These are phyloP conservation scores for Lophium mytilinum DNA, from an alignment of 495 filamentous ascomycete genomes.

Conservation along the genomic window DNA sequence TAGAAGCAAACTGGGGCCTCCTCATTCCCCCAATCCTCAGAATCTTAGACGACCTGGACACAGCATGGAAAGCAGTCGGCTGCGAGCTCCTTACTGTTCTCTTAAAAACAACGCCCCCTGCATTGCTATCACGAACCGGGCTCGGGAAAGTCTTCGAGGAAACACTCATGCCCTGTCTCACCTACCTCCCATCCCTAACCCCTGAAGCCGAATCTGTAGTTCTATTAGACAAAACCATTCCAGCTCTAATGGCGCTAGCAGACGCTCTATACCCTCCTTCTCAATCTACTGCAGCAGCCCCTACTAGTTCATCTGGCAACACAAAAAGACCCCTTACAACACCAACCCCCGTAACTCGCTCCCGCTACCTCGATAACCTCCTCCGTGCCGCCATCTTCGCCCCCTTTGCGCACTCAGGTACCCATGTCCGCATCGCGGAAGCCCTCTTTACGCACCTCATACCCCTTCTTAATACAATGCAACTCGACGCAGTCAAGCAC, in stretches of 20 bases:
- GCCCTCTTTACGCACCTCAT: constrained; percentile 49
- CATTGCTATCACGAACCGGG: constrained; percentile 60
- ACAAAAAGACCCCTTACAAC: constrained; percentile 21
- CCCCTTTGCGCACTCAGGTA: constrained; percentile 26
- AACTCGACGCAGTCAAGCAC: constrained; percentile 64
- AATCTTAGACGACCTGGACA: constrained; percentile 62
- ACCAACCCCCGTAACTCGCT: constrained; percentile 5
- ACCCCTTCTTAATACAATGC: constrained; percentile 50
- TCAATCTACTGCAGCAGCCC: not conserved
- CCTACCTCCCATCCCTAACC: constrained; percentile 70
- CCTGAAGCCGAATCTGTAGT: constrained; percentile 60
- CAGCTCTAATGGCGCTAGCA: constrained; percentile 53
- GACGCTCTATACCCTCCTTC: constrained; percentile 34
- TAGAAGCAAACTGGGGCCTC: constrained; percentile 58
- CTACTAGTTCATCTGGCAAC: not conserved
- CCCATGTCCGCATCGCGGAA: constrained; percentile 39
- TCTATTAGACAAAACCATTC: constrained; percentile 59
- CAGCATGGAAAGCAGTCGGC: constrained; percentile 49
- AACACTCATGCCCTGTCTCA: constrained; percentile 62
- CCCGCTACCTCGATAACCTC: constrained; percentile 24
- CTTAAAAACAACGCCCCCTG: constrained; percentile 42
- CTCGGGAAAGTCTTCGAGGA: constrained; percentile 73
- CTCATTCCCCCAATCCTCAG: constrained; percentile 76
- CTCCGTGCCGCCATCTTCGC: constrained; percentile 38
- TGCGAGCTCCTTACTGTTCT: constrained; percentile 53